phyloP scores from a whole-genome alignment of 176 grass and related monocot genomes.

The Alopecurus myosuroides region DNA sequence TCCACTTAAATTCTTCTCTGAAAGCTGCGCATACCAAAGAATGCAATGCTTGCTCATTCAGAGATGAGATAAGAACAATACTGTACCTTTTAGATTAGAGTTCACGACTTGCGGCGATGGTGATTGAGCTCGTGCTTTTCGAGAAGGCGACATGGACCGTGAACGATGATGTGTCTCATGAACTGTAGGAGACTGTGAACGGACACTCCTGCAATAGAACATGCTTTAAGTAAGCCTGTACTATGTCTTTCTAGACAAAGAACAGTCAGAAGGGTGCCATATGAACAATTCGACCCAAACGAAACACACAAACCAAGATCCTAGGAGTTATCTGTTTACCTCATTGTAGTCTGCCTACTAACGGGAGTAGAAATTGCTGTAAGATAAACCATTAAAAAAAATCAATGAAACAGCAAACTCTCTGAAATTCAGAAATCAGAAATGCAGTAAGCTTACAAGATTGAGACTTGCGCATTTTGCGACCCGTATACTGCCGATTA shows the following conservation, averaged over 20 bases:
- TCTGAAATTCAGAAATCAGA: neutral
- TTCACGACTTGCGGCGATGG: slow-evolving; percentile 34
- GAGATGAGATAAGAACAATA: neutral
- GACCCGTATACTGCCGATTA: slow-evolving; percentile 25
- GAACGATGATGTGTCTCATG: slow-evolving; percentile 36
- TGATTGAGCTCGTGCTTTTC: slow-evolving; percentile 42
- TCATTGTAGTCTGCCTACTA: slow-evolving; percentile 42
- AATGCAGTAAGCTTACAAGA: slow-evolving; percentile 38
- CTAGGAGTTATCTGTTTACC: slow-evolving; percentile 43
- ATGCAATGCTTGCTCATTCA: neutral
- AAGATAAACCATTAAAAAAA: slow-evolving; percentile 15
- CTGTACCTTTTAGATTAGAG: slow-evolving; percentile 38
- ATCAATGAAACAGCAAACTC: neutral
- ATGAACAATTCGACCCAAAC: neutral
- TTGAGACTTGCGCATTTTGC: slow-evolving; percentile 49
- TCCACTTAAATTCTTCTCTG: neutral
- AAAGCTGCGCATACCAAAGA: slow-evolving; percentile 7
- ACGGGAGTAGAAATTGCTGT: slow-evolving; percentile 40
- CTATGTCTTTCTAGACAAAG: neutral
- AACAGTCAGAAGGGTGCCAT: neutral
- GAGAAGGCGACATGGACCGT: slow-evolving; percentile 61
- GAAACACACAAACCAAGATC: neutral
- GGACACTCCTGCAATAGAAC: slow-evolving; percentile 35
- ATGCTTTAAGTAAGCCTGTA: neutral
- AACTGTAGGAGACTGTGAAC: slow-evolving; percentile 34